These are phyloP conservation scores for Sporothrix schenckii DNA, from an alignment of 2,329 filamentous ascomycete species.

Conservation along the genomic window DNA sequence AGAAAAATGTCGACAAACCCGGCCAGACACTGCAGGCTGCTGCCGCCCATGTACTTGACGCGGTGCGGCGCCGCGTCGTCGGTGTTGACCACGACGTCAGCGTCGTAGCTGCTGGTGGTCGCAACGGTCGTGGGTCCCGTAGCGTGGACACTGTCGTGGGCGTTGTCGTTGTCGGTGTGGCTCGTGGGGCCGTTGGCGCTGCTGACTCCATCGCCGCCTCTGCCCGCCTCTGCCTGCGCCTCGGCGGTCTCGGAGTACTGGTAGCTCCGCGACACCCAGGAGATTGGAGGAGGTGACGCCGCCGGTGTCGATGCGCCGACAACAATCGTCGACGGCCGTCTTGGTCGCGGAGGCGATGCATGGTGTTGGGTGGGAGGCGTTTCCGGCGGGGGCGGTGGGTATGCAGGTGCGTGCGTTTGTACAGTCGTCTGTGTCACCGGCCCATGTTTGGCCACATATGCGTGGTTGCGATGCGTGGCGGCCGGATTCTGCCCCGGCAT, in stretches of 20 bases:
- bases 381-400: too few relatives aligned
- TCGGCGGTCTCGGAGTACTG: background rate
- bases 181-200: too few relatives aligned
- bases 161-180: background rate
- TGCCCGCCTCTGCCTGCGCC: background rate
- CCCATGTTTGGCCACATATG: background rate
- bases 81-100: conserved; percentile 1
- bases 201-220: too few relatives aligned
- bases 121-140: background rate
- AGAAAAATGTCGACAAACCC: background rate
- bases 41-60: conserved; percentile 18
- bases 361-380: too few relatives aligned
- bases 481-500: conserved; percentile 10
- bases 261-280: conserved; percentile 5
- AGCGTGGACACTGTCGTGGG: background rate
- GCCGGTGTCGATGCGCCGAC: background rate
- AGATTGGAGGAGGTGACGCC: background rate
- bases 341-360: background rate
- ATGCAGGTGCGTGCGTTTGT: too few relatives aligned
- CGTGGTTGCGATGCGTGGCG: background rate
- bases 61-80: background rate
- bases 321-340: background rate
- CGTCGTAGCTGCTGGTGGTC: background rate
- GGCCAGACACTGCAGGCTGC: conserved; percentile 5
- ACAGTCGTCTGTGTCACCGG: too few relatives aligned